phyloP scores from a whole-genome alignment of 495 filamentous ascomycete species.

The Podospora appendiculata region DNA sequence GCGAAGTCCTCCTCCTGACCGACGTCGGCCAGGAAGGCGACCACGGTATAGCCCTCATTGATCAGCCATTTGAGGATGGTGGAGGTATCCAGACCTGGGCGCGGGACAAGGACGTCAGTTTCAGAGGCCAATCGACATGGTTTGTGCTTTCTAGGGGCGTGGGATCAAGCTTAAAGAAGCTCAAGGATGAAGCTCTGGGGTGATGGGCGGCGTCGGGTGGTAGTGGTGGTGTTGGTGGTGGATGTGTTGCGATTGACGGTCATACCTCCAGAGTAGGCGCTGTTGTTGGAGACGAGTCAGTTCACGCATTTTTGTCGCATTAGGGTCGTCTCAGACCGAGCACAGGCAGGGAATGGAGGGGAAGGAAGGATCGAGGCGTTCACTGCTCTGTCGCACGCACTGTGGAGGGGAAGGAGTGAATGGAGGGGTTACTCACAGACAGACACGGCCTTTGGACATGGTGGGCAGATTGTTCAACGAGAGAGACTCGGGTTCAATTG shows the following conservation, averaged over 20 bases:
- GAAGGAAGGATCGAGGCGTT: no score
- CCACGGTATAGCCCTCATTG: slow-evolving; percentile 23
- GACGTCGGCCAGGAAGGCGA: slow-evolving; percentile 23
- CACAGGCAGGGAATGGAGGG: no score
- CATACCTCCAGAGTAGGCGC: slow-evolving; percentile 40
- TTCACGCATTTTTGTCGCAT: background rate
- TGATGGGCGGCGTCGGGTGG: no score
- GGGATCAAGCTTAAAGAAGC: no score
- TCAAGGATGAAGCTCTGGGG: no score
- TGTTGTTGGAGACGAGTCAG: slow-evolving; percentile 3
- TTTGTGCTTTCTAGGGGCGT: no score
- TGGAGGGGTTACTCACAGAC: slow-evolving; percentile 28
- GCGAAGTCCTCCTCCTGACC: slow-evolving; percentile 36
- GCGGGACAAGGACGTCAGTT: slow-evolving; percentile 2
- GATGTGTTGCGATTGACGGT: background rate
- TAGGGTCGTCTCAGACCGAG: no score
- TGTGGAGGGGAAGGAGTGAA: no score
- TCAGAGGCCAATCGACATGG: background rate
- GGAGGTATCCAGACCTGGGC: slow-evolving; percentile 56
- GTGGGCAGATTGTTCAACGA: background rate
- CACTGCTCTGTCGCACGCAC: no score
- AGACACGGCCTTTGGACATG: slow-evolving; percentile 38
- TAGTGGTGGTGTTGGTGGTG: no score
- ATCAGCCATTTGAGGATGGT: slow-evolving; percentile 53
- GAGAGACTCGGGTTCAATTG: no score